phyloP scores from a whole-genome alignment of 129 eudicot genomes.

The Gnaphalium uliginosum region DNA sequence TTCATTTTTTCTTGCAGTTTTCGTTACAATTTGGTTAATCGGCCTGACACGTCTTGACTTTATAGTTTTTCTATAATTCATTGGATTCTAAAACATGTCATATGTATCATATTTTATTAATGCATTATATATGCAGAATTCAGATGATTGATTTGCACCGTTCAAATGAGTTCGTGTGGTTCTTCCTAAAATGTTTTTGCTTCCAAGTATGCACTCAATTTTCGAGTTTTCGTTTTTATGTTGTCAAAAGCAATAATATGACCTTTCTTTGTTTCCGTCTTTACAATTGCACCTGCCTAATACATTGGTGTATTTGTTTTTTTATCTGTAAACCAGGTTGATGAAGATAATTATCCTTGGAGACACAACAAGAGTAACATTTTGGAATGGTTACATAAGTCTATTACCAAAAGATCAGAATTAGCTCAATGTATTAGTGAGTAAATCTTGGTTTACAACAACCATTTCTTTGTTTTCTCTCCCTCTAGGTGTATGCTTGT shows the following conservation, averaged over 20 bases:
- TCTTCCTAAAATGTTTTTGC: slow-evolving; percentile 20
- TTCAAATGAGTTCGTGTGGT: slow-evolving; percentile 24
- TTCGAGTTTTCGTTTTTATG: slow-evolving; percentile 8
- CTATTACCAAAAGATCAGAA: slow-evolving; percentile 59
- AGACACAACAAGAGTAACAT: slow-evolving; percentile 46
- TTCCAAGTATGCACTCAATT: slow-evolving; percentile 25
- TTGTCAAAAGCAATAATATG: slow-evolving; percentile 3
- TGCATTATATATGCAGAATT: slow-evolving; percentile 25
- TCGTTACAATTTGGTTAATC: slow-evolving; percentile 1
- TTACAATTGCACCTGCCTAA: background rate
- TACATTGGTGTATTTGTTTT: slow-evolving; percentile 11
- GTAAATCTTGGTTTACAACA: slow-evolving; percentile 36
- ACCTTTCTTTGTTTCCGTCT: background rate
- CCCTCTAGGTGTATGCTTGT: background rate
- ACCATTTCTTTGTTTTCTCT: background rate
- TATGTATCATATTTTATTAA: slow-evolving; percentile 10
- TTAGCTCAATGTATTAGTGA: slow-evolving; percentile 88
- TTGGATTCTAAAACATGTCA: background rate
- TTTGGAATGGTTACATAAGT: slow-evolving; percentile 57
- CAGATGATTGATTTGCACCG: slow-evolving; percentile 34
- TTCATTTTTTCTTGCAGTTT: background rate
- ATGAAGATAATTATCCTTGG: slow-evolving; percentile 67
- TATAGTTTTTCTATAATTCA: background rate
- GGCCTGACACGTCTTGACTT: background rate
- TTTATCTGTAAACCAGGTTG: slow-evolving; percentile 52